Percentiles rank a stretch among this genome's conserved stretches.
Evolutionary conservation across 208 protist genomes (phyloP).

Genomic region (Leishmania mexicana): DNA sequence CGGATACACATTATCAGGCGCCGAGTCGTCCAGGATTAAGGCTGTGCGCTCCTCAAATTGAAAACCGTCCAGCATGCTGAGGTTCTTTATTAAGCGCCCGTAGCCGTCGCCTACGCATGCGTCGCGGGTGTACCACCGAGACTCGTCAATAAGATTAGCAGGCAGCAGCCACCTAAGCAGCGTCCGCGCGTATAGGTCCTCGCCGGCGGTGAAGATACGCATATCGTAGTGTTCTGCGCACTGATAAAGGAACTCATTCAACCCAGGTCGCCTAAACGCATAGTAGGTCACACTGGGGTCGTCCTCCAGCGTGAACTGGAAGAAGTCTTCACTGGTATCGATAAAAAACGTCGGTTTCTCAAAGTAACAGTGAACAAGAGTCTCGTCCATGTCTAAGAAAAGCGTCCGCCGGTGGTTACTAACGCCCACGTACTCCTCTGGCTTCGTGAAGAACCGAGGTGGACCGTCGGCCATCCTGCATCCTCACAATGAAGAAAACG

Average conservation of each 20-base stretch:
- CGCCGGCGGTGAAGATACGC: conserved; percentile 74
- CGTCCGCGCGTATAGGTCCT: conserved; percentile 58
- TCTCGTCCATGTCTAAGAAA: conserved; percentile 76
- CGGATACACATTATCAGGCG: conserved; percentile 58
- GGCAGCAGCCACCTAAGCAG: conserved; percentile 54
- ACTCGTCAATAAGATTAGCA: conserved; percentile 32
- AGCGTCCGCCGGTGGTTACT: conserved; percentile 36
- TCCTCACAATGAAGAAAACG: conserved; percentile 5
- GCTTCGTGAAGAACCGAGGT: conserved; percentile 35
- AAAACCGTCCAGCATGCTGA: conserved; percentile 37
- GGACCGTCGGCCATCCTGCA: conserved; percentile 23
- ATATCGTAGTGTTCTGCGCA: conserved; percentile 59
- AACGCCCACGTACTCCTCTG: conserved; percentile 31
- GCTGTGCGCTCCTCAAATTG: conserved; percentile 37
- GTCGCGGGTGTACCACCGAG: conserved; percentile 57
- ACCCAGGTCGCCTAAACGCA: conserved; percentile 58
- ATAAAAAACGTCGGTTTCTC: conserved; percentile 38
- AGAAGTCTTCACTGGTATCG: conserved; percentile 19
- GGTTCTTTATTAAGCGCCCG: conserved; percentile 51
- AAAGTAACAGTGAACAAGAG: conserved; percentile 62
- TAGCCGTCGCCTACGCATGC: conserved; percentile 41
- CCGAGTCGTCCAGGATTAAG: conserved; percentile 74
- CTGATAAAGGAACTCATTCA: conserved; percentile 44
- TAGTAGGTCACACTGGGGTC: conserved; percentile 39
- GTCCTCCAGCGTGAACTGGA: conserved; percentile 28